Percentiles rank a stretch among this genome's conserved stretches.
These are phyloP conservation scores for Lathyrus sativus DNA, from an alignment of 306 rosid species.

Conservation along the genomic window DNA sequence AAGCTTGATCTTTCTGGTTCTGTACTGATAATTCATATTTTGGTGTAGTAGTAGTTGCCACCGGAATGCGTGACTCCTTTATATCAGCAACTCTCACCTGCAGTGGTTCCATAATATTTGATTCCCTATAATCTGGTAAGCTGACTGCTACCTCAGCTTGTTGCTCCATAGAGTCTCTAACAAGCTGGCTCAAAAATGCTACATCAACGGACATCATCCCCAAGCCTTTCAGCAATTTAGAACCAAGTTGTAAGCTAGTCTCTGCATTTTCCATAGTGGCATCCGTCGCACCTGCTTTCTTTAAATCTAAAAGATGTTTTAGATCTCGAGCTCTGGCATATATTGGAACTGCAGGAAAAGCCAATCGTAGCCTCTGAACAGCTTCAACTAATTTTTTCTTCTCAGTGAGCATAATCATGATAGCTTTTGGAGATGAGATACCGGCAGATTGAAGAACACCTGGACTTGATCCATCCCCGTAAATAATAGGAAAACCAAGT, in stretches of 20 bases:
- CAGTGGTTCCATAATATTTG: constrained; percentile 64
- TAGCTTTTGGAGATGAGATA: constrained; percentile 87
- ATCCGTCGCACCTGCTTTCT: constrained; percentile 91
- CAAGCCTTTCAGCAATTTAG: constrained; percentile 91
- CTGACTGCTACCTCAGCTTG: constrained; percentile 77
- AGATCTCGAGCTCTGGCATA: constrained; percentile 92
- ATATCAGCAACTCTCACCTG: constrained; percentile 80
- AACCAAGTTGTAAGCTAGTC: constrained; percentile 96
- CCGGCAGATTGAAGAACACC: constrained; percentile 93
- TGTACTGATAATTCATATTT: constrained; percentile 44
- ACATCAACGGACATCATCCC: constrained; percentile 99
- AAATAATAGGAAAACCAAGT: constrained; percentile 82
- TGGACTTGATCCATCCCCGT: constrained; percentile 93
- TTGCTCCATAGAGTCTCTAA: constrained; percentile 86
- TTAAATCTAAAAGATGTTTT: constrained; percentile 81
- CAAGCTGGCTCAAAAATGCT: constrained; percentile 74
- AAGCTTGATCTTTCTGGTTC: constrained; percentile 51
- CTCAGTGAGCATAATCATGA: constrained; percentile 85
- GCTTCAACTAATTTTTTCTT: constrained; percentile 67
- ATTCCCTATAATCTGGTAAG: constrained; percentile 54
- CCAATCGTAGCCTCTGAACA: constrained; percentile 75
- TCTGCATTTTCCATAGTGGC: constrained; percentile 91
- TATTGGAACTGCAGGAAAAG: constrained; percentile 88
- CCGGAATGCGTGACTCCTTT: constrained; percentile 38
- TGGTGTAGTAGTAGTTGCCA: constrained; percentile 39